Evolutionary conservation across 2,329 filamentous ascomycete genomes (phyloP), one percentile per base, ranked within the genome.

Genomic region (Penicillium sp.): DNA sequence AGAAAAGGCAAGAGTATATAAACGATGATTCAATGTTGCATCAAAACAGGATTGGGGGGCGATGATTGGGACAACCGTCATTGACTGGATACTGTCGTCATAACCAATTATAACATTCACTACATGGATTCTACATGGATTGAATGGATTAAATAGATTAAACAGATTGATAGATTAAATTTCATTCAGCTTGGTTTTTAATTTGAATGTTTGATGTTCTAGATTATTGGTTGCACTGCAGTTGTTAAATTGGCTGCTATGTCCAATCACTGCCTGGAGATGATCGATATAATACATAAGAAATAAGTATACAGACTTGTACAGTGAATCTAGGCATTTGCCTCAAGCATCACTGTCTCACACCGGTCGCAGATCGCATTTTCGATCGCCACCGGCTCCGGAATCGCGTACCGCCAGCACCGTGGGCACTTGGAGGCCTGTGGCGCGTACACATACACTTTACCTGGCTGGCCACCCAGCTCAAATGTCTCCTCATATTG

Each of bases 401-500:
- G 79, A n/a, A 89, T 87, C 25, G 89, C 82, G 73, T 91, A 96
- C 61, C 89, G 85, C 94, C 94, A 99, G 77, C 94, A 99, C 50
- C 94, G 82, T 0, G 85, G 82, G 72, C 94, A 99, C 74, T 97
- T 99, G 47, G 81, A 76, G 13, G 77, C 74, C 15, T 73, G 72
- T 0, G 86, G 81, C 10, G 81, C 72, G 61, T 79, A 78, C 21
- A 79, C 73, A 68, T 75, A 69, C 5, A 73, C 75, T 3, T 56
- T 70, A 3, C 74, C 76, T 52, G 66, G 68, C 6, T 62, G 58
- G 17, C 70, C 74, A 55, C 65, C 66, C 0, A 78, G 61, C 42
- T 77, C 71, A 47, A 81, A 76, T n/a, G 74, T 69, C 13, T 73
- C 71, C 43, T 71, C 68, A 57, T 79, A 79, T 15, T 71, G 72